Conservation (phyloP, 1,284 basidiomycete species). For the Wolfiporia cocos region DNA sequence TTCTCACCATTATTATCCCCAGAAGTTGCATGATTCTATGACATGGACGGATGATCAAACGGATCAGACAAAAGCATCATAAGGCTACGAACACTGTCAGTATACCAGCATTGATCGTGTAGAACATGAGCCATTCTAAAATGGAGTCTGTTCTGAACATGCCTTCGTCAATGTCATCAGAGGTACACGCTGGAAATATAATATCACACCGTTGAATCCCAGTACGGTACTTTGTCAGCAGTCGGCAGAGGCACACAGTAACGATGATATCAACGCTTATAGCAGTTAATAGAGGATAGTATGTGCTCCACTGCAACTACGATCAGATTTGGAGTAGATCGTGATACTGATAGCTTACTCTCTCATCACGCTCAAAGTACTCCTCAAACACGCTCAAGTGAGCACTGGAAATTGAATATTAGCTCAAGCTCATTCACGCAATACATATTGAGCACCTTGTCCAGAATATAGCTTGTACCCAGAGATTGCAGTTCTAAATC, state of each 20-base stretch:
- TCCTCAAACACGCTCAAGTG: not conserved
- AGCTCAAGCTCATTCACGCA: not conserved
- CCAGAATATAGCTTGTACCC: too few relatives aligned
- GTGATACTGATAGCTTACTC: not conserved
- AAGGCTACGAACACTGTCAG: not conserved
- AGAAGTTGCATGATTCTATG: too few relatives aligned
- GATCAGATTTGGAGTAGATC: not conserved
- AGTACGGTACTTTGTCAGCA: not conserved
- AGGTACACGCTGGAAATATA: too few relatives aligned
- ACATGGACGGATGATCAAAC: not conserved
- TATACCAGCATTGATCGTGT: not conserved
- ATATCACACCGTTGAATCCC: not conserved
- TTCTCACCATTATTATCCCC: not conserved
- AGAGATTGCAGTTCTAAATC: too few relatives aligned
- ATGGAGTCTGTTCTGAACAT: not conserved
- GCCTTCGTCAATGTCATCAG: too few relatives aligned
- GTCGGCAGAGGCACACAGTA: not conserved
- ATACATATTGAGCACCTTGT: not conserved
- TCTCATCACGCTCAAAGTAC: not conserved
- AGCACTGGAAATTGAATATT: not conserved
- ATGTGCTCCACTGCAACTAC: not conserved
- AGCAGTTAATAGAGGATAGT: not conserved
- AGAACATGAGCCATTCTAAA: not conserved
- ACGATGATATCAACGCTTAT: not conserved
- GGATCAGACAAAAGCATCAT: not conserved